Evolutionary conservation across 2,329 filamentous ascomycete genomes (phyloP).

Genomic region (Hymenoscyphus repandus): DNA sequence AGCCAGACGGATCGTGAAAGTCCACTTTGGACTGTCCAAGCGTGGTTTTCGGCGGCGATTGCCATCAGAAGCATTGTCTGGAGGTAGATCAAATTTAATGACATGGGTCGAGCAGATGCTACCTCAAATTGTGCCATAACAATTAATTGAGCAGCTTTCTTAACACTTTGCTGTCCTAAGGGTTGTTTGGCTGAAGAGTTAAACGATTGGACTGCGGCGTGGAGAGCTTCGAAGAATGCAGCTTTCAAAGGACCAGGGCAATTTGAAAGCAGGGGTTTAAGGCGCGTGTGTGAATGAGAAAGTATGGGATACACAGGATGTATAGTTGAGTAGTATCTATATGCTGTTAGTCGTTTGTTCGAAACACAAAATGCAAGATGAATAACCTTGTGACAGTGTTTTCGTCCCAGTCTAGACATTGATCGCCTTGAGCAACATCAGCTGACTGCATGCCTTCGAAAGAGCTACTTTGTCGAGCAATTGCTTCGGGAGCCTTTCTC

Average conservation of each 20-base stretch:
- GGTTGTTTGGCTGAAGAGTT: slow-evolving; percentile 30
- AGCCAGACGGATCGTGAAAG: slow-evolving; percentile 48
- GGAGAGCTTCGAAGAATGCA: slow-evolving; percentile 60
- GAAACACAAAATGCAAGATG: not conserved
- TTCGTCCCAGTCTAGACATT: slow-evolving; percentile 40
- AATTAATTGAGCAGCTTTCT: slow-evolving; percentile 39
- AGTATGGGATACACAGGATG: slow-evolving; percentile 65
- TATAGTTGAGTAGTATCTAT: slow-evolving; percentile 57
- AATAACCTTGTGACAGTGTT: slow-evolving; percentile 36
- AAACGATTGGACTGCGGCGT: slow-evolving; percentile 53
- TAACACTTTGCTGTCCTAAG: slow-evolving; percentile 33
- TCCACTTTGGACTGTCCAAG: slow-evolving; percentile 38
- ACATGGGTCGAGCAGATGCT: slow-evolving; percentile 34
- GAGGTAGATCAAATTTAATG: slow-evolving; percentile 50
- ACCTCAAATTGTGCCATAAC: slow-evolving; percentile 40
- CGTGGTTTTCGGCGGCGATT: slow-evolving; percentile 57
- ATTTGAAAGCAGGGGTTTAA: slow-evolving; percentile 50
- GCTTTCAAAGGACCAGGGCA: slow-evolving; percentile 53
- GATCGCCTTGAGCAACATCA: slow-evolving; percentile 24
- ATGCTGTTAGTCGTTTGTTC: slow-evolving; percentile 16
- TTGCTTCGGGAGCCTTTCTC: slow-evolving; percentile 27
- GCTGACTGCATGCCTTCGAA: slow-evolving; percentile 24
- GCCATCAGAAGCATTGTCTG: slow-evolving; percentile 63
- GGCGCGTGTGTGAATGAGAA: slow-evolving; percentile 48
- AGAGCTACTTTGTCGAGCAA: slow-evolving; percentile 22